Base-by-base conservation (phyloP, 2,329 filamentous ascomycete genomes). In the Botrytis byssoidea region DNA sequence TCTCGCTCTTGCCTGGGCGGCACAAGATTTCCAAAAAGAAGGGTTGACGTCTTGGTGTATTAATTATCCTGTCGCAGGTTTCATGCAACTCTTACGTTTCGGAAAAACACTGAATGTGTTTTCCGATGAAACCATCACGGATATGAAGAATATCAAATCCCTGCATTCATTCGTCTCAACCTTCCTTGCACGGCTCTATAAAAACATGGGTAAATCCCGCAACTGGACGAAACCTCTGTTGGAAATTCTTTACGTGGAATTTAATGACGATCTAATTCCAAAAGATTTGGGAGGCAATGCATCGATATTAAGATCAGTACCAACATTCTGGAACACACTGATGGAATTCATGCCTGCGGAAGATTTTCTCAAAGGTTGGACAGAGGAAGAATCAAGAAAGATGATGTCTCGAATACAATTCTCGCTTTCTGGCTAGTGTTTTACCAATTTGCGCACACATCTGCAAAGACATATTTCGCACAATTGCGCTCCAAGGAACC, bases 391-490 rank as follows among this genome's bases (percentile, higher is more conserved):
- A 29, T n/a, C 20, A 12, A 29, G 16, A n/a, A n/a, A 55, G 2
- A 68, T 68, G 35, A 68, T 68, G 35, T n/a, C 65, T 2, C 46
- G 65, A 29, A 68, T 68, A 20, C 65, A 68, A 25, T 40, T 20
- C 48, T 68, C 20, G 35, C 46, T 29, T 68, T 68, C 35, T 68
- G 65, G 46, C n/a, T 68, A 18, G 46, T 68, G 16, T 40, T 55
- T 35, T 29, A 68, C 35, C 65, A 68, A 42, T 29, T 40, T 3
- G 22, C 35, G 10, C 35, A 68, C 32, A 42, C 16, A 40, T 68
- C 46, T 0, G 29, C 46, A 7, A 68, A 55, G 46, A 68, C 32
- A 1, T 68, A 55, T 55, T 55, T 68, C 5, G 46, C 46, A 14
- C 65, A 55, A 42, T 9, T 68, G 32, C 22, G 32, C 9, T 40